A percentile compares a stretch with the other conserved stretches of the same genome.
Evolutionary conservation across 176 grass and related monocot genomes (phyloP).

Genomic region (Zoysia japonica): DNA sequence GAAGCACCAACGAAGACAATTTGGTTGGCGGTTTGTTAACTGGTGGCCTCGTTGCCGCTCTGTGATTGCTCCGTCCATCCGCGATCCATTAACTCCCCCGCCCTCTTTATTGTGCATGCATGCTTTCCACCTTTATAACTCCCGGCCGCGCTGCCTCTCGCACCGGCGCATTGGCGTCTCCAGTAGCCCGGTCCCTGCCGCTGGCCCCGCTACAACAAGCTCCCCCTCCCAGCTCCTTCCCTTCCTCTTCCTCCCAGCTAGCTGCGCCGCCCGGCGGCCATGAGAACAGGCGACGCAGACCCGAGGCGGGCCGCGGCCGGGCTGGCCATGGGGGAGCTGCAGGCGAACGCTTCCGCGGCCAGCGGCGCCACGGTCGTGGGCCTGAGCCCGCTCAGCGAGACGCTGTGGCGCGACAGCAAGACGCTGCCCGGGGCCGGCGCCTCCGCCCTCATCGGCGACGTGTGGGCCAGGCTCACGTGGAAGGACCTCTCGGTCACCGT

Average conservation of each 20-base stretch:
- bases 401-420: conserved; percentile 78
- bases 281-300: conserved; percentile 39
- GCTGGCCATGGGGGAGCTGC: conserved; percentile 76
- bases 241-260: conserved; percentile 3
- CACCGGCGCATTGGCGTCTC: conserved; percentile 24
- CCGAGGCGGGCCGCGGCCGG: conserved; percentile 37
- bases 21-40: conserved; percentile 41
- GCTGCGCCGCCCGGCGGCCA: conserved; percentile 19
- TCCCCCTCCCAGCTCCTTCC: not conserved
- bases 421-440: conserved; percentile 36
- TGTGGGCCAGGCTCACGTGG: conserved; percentile 93
- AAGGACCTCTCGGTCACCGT: conserved; percentile 91
- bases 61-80: conserved; percentile 53
- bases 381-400: conserved; percentile 92
- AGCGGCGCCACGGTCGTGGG: conserved; percentile 55
- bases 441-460: conserved; percentile 69
- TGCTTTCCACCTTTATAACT: conserved; percentile 52
- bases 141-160: conserved; percentile 29
- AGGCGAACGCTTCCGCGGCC: conserved; percentile 58
- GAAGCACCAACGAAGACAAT: not conserved
- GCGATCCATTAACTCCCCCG: conserved; percentile 49
- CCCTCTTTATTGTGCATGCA: conserved; percentile 49
- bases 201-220: not conserved
- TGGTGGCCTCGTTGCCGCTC: conserved; percentile 14
- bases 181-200: not conserved